Percentiles rank a stretch among this genome's conserved stretches.
These are phyloP conservation scores for Stromatinia cepivora DNA, from an alignment of 2,329 filamentous ascomycete genomes.

Conservation along the genomic window DNA sequence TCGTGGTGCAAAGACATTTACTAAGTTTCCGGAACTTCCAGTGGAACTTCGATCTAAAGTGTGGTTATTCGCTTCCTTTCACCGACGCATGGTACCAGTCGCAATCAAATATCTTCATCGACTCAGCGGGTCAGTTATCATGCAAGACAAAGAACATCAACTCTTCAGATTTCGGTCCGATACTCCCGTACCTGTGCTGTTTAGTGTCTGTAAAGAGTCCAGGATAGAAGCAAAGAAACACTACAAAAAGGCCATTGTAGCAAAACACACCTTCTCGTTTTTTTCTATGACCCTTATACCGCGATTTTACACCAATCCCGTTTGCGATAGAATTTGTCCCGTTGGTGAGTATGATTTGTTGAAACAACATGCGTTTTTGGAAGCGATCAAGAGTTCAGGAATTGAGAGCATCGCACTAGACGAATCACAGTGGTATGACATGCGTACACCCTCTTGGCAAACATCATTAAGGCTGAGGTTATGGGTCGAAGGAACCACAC, in stretches of 20 bases:
- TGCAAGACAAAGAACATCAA: background rate
- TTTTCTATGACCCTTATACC: background rate
- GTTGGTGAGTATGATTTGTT: background rate
- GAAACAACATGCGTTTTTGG: background rate
- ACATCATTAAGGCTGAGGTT: too few species aligned
- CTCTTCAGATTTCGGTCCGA: constrained; percentile 6
- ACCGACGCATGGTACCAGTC: background rate
- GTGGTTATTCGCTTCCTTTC: background rate
- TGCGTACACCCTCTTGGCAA: too few species aligned
- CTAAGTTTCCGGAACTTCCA: background rate
- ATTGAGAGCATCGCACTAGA: background rate
- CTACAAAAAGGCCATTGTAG: background rate
- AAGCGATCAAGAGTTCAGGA: background rate
- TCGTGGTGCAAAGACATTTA: background rate
- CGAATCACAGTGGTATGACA: background rate
- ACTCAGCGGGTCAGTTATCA: background rate
- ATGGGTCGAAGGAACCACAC: too few species aligned
- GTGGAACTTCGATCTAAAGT: background rate
- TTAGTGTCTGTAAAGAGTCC: constrained; percentile 1
- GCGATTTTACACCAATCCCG: background rate
- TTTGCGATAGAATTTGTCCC: constrained; percentile 2
- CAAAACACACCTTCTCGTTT: background rate
- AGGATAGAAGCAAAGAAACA: background rate
- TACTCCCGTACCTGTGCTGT: background rate
- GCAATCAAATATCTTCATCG: background rate